Conservation (phyloP, 2,329 filamentous ascomycete species). For the Monosporascus sp. region DNA sequence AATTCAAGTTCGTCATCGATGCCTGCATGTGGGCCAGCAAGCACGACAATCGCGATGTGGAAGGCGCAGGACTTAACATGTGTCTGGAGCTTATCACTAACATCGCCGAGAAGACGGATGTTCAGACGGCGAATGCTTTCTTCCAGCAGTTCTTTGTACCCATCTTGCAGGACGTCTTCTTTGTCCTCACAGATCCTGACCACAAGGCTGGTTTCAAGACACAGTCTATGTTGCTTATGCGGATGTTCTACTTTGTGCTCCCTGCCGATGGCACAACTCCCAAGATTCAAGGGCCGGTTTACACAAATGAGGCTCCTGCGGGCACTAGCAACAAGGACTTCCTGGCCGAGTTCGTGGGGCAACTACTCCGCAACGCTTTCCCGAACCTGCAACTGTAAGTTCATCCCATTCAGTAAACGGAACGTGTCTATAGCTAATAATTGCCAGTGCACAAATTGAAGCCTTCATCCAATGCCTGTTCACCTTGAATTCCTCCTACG, state of each 20-base stretch:
- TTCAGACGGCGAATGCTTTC: conserved; percentile 83
- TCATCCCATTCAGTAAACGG: not conserved
- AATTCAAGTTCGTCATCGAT: conserved; percentile 99
- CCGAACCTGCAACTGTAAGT: conserved; percentile 85
- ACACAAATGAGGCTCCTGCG: conserved; percentile 74
- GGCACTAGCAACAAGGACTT: conserved; percentile 91
- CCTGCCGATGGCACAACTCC: conserved; percentile 61
- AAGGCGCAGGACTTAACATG: conserved; percentile 95
- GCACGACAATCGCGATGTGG: conserved; percentile 97
- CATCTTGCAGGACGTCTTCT: conserved; percentile 97
- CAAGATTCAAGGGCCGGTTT: conserved; percentile 91
- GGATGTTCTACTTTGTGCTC: conserved; percentile 95
- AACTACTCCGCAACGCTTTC: conserved; percentile 83
- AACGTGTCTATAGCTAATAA: conserved; percentile 29
- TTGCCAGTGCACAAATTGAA: conserved; percentile 70
- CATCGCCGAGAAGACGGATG: conserved; percentile 87
- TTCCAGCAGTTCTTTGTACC: conserved; percentile 97
- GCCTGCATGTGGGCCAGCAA: conserved; percentile 99
- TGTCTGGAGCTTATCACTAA: conserved; percentile 96
- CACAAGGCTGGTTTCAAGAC: conserved; percentile 99
- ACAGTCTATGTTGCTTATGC: conserved; percentile 86
- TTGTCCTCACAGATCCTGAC: conserved; percentile 93
- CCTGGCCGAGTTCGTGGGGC: conserved; percentile 79
- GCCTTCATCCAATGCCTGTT: conserved; percentile 89
- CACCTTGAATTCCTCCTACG: conserved; percentile 78